phyloP scores from a whole-genome alignment of 805 yeast species.

The Geotrichum ghanense region DNA sequence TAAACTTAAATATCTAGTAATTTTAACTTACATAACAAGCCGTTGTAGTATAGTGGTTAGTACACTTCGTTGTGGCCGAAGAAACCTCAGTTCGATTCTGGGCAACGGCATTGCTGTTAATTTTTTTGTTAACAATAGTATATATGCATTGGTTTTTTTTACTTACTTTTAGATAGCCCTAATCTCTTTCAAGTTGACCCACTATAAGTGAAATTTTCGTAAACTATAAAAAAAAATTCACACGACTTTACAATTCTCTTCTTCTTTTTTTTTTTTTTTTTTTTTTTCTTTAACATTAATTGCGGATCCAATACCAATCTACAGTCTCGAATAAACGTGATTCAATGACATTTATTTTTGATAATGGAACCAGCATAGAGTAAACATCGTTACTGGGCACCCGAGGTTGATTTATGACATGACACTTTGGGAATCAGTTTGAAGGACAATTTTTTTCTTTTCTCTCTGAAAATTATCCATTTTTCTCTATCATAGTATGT shows the following conservation, averaged over 20 bases:
- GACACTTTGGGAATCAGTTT: slow-evolving; percentile 2
- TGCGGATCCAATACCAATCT: background rate
- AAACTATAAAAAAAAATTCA: too few relatives aligned
- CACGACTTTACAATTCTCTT: too few relatives aligned
- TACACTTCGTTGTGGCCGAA: slow-evolving; percentile 32
- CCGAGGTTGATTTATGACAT: background rate
- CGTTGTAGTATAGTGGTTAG: slow-evolving; percentile 33
- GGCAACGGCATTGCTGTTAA: slow-evolving; percentile 27
- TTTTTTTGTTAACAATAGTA: background rate
- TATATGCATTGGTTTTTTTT: too few relatives aligned
- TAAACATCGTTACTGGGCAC: slow-evolving; percentile 2
- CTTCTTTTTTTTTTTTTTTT: background rate
- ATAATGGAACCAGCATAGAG: background rate
- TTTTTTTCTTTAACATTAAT: background rate
- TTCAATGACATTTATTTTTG: background rate
- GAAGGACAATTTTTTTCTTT: background rate
- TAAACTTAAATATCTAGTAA: too few relatives aligned
- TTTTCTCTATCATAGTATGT: too few relatives aligned
- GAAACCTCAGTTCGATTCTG: slow-evolving; percentile 33
- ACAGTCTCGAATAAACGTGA: background rate
- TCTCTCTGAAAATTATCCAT: too few relatives aligned
- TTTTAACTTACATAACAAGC: too few relatives aligned
- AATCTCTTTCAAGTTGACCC: too few relatives aligned
- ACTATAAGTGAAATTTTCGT: too few relatives aligned
- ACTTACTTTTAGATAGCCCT: too few relatives aligned